Base-by-base conservation (phyloP, 177 flowering plant species). In the Tripterygium wilfordii region DNA sequence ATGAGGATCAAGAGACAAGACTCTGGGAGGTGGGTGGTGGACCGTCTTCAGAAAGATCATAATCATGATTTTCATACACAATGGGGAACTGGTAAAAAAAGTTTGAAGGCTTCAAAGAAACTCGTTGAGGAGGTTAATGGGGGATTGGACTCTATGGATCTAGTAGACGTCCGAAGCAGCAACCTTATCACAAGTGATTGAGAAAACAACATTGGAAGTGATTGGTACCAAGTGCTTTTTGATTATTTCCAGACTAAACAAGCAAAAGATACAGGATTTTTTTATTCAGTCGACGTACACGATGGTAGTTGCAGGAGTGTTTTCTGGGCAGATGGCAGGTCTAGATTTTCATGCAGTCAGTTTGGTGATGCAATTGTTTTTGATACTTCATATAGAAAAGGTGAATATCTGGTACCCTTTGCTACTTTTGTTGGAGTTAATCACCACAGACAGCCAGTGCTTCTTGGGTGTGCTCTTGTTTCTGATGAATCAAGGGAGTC, bases 281-380 rank as follows among this genome's bases (percentile, higher is more conserved):
- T 75, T 48, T 65, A 77, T 45, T 73, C 78, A 5, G 61, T 76
- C 14, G 77, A 78, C 43, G 56, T 72, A 21, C 59, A 62, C 17
- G 61, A 57, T 45, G 76, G 72, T 9, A 63, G 43, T 45, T 71
- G 73, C 63, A 67, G 56, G 72, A 78, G 56, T 54, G 19, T 78
- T 26, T 81, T 81, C 57, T 81, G 84, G 88, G 84, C 84, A 15
- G 88, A 81, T 61, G 63, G 77, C 16, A 68, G 73, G 46, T 71
- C 82, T 31, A 74, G 84, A 53, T 76, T 64, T 48, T 54, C 82
- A 4, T 65, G 76, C 45, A 50, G 71, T 37, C 82, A 71, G 36
- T 81, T 78, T 48, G 84, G 82, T 3, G 82, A 81, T 64, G 71
- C 59, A 0, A 21, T 81, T 41, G 49, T 69, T 33, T 66, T 81